These are phyloP conservation scores for Diaporthe sp. DNA, from an alignment of 2,329 filamentous ascomycete species.

Conservation along the genomic window DNA sequence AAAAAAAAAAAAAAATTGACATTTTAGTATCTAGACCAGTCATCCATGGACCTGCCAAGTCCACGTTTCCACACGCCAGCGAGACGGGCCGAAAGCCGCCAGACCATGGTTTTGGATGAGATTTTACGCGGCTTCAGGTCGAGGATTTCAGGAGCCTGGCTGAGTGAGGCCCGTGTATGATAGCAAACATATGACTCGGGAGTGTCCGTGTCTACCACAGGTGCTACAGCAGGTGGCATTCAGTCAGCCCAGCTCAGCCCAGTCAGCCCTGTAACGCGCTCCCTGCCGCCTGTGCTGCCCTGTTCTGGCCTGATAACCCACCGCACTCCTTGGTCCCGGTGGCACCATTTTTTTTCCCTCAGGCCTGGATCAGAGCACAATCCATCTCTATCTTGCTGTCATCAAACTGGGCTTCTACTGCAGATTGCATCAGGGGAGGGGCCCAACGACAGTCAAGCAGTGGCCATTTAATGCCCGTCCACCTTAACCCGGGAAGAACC, in stretches of 20 bases:
- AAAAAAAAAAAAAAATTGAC: neutral
- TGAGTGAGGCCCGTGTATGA: neutral
- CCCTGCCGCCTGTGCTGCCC: neutral
- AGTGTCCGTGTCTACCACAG: neutral
- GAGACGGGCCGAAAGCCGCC: conserved; percentile 20
- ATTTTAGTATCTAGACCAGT: neutral
- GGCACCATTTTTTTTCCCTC: conserved; percentile 27
- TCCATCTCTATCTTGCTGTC: neutral
- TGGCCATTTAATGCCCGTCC: neutral
- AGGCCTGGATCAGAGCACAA: conserved; percentile 10
- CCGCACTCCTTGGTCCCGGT: conserved; percentile 6
- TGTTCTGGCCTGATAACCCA: conserved; percentile 28
- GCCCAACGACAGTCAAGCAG: neutral
- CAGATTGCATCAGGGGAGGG: conserved; percentile 3
- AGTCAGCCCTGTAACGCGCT: conserved; percentile 10
- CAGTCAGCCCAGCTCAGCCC: conserved; percentile 4
- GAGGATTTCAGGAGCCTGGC: neutral
- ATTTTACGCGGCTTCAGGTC: neutral
- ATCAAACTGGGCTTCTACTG: neutral
- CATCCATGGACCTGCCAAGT: conserved; percentile 2
- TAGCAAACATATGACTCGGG: conserved; percentile 18
- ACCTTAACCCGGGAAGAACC: conserved; percentile 14
- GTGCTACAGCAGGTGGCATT: neutral
- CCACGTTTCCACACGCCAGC: conserved; percentile 8
- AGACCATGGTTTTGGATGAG: neutral